Evolutionary conservation across 257 asterid species (phyloP).

Genomic region (Parsonsia alboflavescens): DNA sequence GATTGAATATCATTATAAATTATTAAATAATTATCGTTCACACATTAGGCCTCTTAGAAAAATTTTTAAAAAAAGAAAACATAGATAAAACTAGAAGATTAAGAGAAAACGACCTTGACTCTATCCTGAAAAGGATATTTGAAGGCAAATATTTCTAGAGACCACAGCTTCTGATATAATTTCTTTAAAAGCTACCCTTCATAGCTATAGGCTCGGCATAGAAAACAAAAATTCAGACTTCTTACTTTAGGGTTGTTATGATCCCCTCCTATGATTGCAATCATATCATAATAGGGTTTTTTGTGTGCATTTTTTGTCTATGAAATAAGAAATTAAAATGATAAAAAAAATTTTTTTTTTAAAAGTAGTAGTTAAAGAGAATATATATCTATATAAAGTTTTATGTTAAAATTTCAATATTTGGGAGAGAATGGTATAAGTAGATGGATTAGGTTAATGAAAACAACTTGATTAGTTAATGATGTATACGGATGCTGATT

Average conservation of each 20-base stretch:
- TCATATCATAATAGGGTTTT: not conserved
- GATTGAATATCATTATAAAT: too few relatives aligned
- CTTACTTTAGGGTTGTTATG: slow-evolving; percentile 1
- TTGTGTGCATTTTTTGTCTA: not conserved
- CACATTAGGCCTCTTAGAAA: too few relatives aligned
- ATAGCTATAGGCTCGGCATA: not conserved
- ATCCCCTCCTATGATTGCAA: not conserved
- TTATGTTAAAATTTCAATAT: not conserved
- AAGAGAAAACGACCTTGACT: not conserved
- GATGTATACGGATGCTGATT: slow-evolving; percentile 29
- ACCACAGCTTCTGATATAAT: not conserved
- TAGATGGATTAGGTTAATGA: slow-evolving; percentile 68
- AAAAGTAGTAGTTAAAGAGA: too few relatives aligned
- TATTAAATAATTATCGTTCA: too few relatives aligned
- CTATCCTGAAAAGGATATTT: not conserved
- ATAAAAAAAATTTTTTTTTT: too few relatives aligned
- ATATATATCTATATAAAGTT: not conserved
- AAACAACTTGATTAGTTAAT: slow-evolving; percentile 44
- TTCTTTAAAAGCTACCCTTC: not conserved
- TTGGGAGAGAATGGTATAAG: slow-evolving; percentile 14
- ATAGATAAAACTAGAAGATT: not conserved
- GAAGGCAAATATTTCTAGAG: not conserved
- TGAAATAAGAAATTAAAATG: not conserved
- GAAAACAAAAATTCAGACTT: not conserved
- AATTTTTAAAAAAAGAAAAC: too few relatives aligned